These are phyloP conservation scores for Leishmania turanica DNA, from an alignment of 208 protist species.

Conservation along the genomic window DNA sequence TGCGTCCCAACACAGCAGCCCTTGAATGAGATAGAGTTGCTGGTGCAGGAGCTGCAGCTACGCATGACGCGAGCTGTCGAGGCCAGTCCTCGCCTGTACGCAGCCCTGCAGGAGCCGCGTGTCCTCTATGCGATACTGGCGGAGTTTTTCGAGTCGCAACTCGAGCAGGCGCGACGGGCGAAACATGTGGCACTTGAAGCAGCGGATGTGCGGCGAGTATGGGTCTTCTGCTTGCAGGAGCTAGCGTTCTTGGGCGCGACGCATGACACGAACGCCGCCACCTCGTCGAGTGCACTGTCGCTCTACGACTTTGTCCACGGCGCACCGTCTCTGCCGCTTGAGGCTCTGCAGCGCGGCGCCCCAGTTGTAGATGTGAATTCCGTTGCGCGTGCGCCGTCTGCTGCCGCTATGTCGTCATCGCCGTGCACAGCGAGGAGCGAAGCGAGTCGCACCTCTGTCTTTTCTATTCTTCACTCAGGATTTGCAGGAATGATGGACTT, in stretches of 20 bases:
- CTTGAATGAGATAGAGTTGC: conserved; percentile 23
- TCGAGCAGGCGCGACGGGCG: conserved; percentile 23
- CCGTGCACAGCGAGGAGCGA: not conserved
- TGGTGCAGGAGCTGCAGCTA: conserved; percentile 41
- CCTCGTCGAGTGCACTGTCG: not conserved
- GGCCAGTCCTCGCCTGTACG: conserved; percentile 31
- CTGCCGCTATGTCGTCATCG: not conserved
- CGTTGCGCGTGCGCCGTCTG: not conserved
- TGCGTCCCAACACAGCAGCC: conserved; percentile 12
- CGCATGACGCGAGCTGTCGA: conserved; percentile 62
- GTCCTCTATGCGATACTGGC: conserved; percentile 48
- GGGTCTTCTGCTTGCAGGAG: conserved; percentile 25
- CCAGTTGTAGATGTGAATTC: not conserved
- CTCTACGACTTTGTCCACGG: conserved; percentile 19
- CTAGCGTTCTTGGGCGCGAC: not conserved
- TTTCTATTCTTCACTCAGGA: conserved; percentile 26
- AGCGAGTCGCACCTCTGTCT: conserved; percentile 1
- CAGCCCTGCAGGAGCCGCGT: conserved; percentile 15
- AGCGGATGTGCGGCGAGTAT: conserved; percentile 28
- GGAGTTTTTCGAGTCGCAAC: conserved; percentile 48
- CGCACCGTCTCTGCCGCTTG: conserved; percentile 26
- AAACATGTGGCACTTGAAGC: conserved; percentile 17
- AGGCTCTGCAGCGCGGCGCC: conserved; percentile 23
- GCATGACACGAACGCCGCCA: not conserved
- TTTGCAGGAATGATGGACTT: conserved; percentile 58